Base-by-base conservation (phyloP, 225 moss, liverwort and hornwort genomes). In the Neckera pumila region DNA sequence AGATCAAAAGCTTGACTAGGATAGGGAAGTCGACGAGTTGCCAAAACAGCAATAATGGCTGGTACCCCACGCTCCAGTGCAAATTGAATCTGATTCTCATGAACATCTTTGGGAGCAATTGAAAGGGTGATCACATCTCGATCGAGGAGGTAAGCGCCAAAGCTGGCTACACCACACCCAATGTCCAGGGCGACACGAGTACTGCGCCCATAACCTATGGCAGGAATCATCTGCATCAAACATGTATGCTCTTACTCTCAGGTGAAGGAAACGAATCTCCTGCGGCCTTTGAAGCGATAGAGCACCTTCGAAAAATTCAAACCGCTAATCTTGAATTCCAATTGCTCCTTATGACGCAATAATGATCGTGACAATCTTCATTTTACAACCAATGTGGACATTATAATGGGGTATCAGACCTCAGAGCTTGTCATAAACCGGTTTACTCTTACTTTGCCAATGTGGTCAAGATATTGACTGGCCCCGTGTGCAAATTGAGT, bases 31-130 rank as follows among this genome's bases (percentile, higher is more conserved):
- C 94, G 94, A 73, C 81, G 92, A 82, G 90, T 94, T 64, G 92
- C 93, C 84, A 95, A 78, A 53, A 65, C 91, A 60, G 92, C 91
- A 59, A 93, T 76, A 89, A 93, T 92, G 42, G 95, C 95, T 87
- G 95, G 95, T 82, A 95, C n/a, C 5, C 95, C 95, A 65, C 95
- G 93, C 87, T 95, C 95, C 67, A 94, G 85, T 23, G 94, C 94
- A 91, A 94, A 90, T 56, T 95, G 95, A 51, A 95, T 91, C 74
- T 92, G 89, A 83, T 90, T 91, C 54, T 91, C 91, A 76, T 88
- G 88, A 49, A 27, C 88, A 70, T 84, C 88, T 31, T 84, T 88
- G 38, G 88, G 84, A 25, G 88, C 78, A 69, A 88, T 67, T 60
- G 78, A 88, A 67, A 88, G 58, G 51, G 84, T 60, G 49, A 84